Evolutionary conservation across 495 filamentous ascomycete species (phyloP).

Genomic region (Tuber magnatum): DNA sequence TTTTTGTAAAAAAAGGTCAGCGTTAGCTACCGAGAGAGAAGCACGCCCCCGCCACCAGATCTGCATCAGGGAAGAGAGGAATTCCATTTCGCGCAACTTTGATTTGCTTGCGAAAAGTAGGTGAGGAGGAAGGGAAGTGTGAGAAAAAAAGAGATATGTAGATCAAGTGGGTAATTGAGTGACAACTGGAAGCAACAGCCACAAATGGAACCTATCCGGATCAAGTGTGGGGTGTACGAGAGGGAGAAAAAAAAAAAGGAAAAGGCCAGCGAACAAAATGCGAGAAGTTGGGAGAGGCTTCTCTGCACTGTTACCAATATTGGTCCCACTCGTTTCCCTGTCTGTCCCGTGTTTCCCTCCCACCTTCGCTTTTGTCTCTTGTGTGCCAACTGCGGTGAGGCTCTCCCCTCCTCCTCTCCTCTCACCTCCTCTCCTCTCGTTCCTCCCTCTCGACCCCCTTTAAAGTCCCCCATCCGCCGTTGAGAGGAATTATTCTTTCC

Average conservation of each 20-base stretch:
- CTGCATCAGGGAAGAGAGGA: not conserved
- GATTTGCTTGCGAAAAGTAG: not conserved
- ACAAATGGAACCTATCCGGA: not conserved
- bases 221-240: slow-evolving; percentile 1
- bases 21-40: not conserved
- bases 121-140: not conserved
- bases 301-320: not conserved
- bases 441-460: not conserved
- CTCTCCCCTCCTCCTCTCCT: not conserved
- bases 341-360: not conserved
- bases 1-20: not conserved
- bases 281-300: not conserved
- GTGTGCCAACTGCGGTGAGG: not conserved
- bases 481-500: slow-evolving; percentile 3
- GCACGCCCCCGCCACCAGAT: not conserved
- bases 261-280: not conserved
- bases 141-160: not conserved
- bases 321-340: slow-evolving; percentile 3
- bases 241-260: not conserved
- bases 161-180: not conserved
- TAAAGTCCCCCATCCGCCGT: slow-evolving; percentile 2
- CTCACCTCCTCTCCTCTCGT: not conserved
- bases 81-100: not conserved
- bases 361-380: not conserved
- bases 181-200: not conserved